Evolutionary conservation across 345 rosid genomes (phyloP), one percentile per base, ranked within the genome.

Genomic region (Camelina hispida): DNA sequence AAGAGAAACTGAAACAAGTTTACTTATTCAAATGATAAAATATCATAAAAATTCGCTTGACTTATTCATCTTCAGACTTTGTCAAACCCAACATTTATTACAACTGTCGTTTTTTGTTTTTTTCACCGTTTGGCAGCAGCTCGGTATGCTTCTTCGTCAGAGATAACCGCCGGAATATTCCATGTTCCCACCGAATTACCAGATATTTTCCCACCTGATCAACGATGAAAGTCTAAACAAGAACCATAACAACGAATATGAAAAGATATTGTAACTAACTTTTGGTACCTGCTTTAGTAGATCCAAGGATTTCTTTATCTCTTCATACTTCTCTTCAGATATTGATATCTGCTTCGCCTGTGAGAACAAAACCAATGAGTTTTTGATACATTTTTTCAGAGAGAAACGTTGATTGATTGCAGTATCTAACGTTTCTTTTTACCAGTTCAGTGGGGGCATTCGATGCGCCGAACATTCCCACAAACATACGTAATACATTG

Each of bases 401-500:
- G 6, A n/a, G 44, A 12, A 66, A 12, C 34, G 43, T 62, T 16
- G 58, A 44, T 37, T 52, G 43, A 34, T 34, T 46, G 17, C 55
- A 4, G 23, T 57, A 18, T 1, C 14, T 23, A 53, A 61, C 12
- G 58, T 14, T 52, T 74, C 74, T 86, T 86, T 28, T 80, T 63
- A 93, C 98, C 83, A 94, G 82, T 79, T 84, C 81, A 50, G 89
- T 71, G 51, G 95, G 88, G 18, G 97, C 98, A 20, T 56, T 72
- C 3, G 88, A 72, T 12, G 96, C 76, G 50, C 98, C 97, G 66
- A 87, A 91, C 66, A 91, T 83, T 62, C 84, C 78, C 56, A 91
- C 85, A 79, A 94, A 88, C 97, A 94, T 87, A 37, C 97, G 87
- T 72, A 91, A 75, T 51, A 88, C 77, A 56, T 91, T 94, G 84